These are phyloP conservation scores for Ophiostoma angusticollis DNA, from an alignment of 2,329 filamentous ascomycete species.

Conservation along the genomic window DNA sequence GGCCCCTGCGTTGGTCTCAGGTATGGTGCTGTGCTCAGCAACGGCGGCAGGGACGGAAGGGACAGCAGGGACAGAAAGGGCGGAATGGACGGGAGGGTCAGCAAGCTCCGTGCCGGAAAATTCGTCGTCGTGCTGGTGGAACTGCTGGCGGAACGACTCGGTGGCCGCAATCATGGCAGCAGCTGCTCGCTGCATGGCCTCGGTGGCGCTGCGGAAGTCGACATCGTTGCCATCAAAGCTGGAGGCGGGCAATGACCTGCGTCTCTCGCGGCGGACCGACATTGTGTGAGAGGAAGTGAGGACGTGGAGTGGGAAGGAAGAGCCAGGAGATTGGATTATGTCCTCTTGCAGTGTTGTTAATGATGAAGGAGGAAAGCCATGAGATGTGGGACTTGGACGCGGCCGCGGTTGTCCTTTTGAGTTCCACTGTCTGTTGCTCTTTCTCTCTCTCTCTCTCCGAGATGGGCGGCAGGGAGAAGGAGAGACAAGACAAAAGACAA, in stretches of 20 bases:
- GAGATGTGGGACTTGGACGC: too few relatives aligned
- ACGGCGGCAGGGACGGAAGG: too few relatives aligned
- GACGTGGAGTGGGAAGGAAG: neutral
- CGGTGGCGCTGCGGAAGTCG: constrained; percentile 17
- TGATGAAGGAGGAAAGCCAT: neutral
- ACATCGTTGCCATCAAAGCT: constrained; percentile 10
- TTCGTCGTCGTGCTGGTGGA: constrained; percentile 10
- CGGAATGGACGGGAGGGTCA: too few relatives aligned
- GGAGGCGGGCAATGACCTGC: constrained; percentile 6
- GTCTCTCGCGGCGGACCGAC: constrained; percentile 5
- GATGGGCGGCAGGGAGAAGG: constrained; percentile 3
- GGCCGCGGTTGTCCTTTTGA: too few relatives aligned
- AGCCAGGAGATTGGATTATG: neutral
- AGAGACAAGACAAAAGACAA: neutral
- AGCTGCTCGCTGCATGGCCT: constrained; percentile 20
- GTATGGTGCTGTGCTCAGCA: too few relatives aligned
- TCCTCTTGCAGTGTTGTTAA: neutral
- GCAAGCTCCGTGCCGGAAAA: too few relatives aligned
- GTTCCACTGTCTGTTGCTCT: too few relatives aligned
- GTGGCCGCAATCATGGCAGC: constrained; percentile 20
- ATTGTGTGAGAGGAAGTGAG: neutral
- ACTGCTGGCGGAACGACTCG: constrained; percentile 18
- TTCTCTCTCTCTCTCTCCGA: too few relatives aligned
- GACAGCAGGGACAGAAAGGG: too few relatives aligned
- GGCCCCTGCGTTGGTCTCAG: too few relatives aligned